Evolutionary conservation across 306 rosid species (phyloP).

Genomic region (Trifolium dubium): DNA sequence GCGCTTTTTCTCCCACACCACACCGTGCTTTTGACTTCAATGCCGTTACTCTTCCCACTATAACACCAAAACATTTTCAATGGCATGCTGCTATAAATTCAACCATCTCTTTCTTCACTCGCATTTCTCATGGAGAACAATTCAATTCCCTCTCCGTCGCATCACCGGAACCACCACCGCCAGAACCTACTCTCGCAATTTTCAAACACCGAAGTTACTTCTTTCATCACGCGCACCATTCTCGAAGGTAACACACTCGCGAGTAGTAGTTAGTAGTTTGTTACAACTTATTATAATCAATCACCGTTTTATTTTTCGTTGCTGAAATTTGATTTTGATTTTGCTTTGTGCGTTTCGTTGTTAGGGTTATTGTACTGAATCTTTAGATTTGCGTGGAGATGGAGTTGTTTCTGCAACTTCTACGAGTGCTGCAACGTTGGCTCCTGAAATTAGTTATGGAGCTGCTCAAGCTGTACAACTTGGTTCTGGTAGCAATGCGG

Average conservation of each 20-base stretch:
- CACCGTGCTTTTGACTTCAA: conserved; percentile 14
- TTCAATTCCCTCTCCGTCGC: conserved; percentile 35
- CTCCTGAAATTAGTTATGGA: conserved; percentile 36
- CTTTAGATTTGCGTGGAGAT: conserved; percentile 49
- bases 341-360: not conserved
- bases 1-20: not conserved
- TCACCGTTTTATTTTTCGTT: not conserved
- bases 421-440: conserved; percentile 36
- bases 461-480: conserved; percentile 35
- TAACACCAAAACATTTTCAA: conserved; percentile 22
- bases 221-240: conserved; percentile 35
- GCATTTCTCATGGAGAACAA: conserved; percentile 44
- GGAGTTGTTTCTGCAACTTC: conserved; percentile 46
- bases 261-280: not conserved
- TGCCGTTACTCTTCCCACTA: conserved; percentile 8
- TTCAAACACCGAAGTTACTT: conserved; percentile 35
- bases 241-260: conserved; percentile 43
- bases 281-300: not conserved
- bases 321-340: not conserved
- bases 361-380: conserved; percentile 62
- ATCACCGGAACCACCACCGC: conserved; percentile 22
- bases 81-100: conserved; percentile 51
- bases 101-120: conserved; percentile 43
- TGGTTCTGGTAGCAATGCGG: conserved; percentile 45
- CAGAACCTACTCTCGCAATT: conserved; percentile 15